These are phyloP conservation scores for Parietaria judaica DNA, from an alignment of 306 rosid species.

Conservation along the genomic window DNA sequence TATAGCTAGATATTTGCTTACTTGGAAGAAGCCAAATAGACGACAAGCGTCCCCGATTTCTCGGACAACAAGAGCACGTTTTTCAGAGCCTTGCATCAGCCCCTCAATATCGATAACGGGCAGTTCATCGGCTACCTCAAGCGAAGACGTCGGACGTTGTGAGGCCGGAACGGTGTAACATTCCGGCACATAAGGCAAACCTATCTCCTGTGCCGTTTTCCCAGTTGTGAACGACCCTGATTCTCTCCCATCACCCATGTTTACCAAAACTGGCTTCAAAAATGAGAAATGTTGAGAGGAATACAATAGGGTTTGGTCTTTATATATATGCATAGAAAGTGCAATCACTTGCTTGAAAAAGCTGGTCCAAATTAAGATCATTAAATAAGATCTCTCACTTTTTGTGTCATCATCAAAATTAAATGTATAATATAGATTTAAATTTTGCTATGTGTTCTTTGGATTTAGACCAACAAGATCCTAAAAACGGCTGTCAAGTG, in stretches of 20 bases:
- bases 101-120: slow-evolving; percentile 33
- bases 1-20: neutral
- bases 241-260: slow-evolving; percentile 1
- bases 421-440: no score
- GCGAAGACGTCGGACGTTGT: slow-evolving; percentile 24
- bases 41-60: slow-evolving; percentile 27
- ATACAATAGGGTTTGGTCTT: no score
- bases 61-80: slow-evolving; percentile 18
- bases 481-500: no score
- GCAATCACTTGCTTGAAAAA: no score
- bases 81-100: slow-evolving; percentile 18
- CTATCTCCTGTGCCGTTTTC: slow-evolving; percentile 31
- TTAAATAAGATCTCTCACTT: no score
- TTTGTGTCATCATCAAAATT: no score
- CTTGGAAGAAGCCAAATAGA: slow-evolving; percentile 44
- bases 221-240: slow-evolving; percentile 25
- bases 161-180: slow-evolving; percentile 25
- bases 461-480: no score
- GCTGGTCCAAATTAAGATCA: no score
- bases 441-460: no score
- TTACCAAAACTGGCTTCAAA: no score
- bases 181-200: slow-evolving; percentile 37
- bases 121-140: slow-evolving; percentile 15
- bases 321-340: no score
- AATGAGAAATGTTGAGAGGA: no score